Evolutionary conservation across 306 rosid species (phyloP).

Genomic region (Trichosanthes truncata): DNA sequence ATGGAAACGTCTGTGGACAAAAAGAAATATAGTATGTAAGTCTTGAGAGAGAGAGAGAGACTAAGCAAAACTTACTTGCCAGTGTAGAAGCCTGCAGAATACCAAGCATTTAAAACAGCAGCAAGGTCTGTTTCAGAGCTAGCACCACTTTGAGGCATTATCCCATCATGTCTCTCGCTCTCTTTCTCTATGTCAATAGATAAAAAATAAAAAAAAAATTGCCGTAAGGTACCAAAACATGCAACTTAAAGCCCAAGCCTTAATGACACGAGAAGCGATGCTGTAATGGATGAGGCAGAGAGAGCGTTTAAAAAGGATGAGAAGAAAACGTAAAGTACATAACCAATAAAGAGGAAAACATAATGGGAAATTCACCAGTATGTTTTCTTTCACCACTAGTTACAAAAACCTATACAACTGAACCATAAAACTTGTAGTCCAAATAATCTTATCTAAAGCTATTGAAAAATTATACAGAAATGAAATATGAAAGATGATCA

Average conservation of each 20-base stretch:
- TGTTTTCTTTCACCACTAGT: not conserved
- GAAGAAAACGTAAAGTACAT: not conserved
- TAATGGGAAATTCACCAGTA: not conserved
- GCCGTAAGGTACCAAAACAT: not conserved
- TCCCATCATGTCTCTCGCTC: conserved; percentile 12
- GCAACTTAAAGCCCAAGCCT: not conserved
- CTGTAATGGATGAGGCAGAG: not conserved
- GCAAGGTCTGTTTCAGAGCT: conserved; percentile 50
- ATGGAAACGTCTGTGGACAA: not conserved
- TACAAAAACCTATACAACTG: not conserved
- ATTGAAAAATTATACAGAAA: too few relatives aligned
- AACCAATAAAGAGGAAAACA: not conserved
- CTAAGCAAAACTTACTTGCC: conserved; percentile 41
- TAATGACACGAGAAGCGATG: not conserved
- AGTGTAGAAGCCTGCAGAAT: conserved; percentile 79
- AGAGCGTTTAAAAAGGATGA: not conserved
- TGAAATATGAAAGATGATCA: too few relatives aligned
- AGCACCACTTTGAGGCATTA: conserved; percentile 20
- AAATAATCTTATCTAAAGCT: not conserved
- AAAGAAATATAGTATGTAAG: not conserved
- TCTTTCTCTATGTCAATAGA: conserved; percentile 28
- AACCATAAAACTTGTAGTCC: not conserved
- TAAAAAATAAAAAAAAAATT: not conserved
- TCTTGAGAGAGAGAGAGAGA: not conserved
- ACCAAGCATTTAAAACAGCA: conserved; percentile 78